Evolutionary conservation across 768 basidiomycete genomes (phyloP).

Genomic region (Exsudoporus frostii): DNA sequence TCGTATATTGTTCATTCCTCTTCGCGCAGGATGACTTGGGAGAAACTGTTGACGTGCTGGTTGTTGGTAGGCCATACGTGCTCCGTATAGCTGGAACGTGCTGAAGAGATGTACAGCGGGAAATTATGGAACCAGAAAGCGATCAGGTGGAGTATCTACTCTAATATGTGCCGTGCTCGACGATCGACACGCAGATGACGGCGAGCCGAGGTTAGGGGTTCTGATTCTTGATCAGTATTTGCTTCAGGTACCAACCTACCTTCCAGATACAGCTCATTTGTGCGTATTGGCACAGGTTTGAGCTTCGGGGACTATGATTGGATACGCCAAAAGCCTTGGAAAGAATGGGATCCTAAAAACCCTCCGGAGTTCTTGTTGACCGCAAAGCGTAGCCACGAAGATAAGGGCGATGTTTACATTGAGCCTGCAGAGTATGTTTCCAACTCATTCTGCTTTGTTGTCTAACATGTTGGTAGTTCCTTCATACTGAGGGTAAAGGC

Average conservation of each 20-base stretch:
- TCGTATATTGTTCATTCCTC: neutral
- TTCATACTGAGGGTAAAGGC: slow-evolving; percentile 94
- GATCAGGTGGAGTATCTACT: slow-evolving; percentile 86
- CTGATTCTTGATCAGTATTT: neutral
- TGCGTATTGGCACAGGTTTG: slow-evolving; percentile 87
- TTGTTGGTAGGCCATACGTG: slow-evolving; percentile 59
- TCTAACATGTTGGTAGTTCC: slow-evolving; percentile 51
- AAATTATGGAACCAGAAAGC: slow-evolving; percentile 82
- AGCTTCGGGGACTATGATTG: slow-evolving; percentile 83
- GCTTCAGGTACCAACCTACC: neutral
- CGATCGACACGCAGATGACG: slow-evolving; percentile 53
- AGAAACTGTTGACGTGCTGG: slow-evolving; percentile 88
- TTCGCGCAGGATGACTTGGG: slow-evolving; percentile 75
- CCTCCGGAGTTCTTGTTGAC: slow-evolving; percentile 70
- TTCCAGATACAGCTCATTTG: slow-evolving; percentile 78
- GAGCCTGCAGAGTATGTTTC: slow-evolving; percentile 76
- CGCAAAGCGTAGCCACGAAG: slow-evolving; percentile 60
- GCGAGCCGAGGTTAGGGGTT: slow-evolving; percentile 55
- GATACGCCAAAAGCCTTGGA: slow-evolving; percentile 83
- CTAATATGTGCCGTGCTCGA: slow-evolving; percentile 88
- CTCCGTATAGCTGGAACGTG: neutral
- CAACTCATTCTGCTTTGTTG: neutral
- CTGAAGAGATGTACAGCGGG: slow-evolving; percentile 50
- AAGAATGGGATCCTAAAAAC: slow-evolving; percentile 67
- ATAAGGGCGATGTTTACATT: slow-evolving; percentile 89